Evolutionary conservation across 805 yeast genomes (phyloP), one percentile per base, ranked within the genome.

Genomic region (Ogataea methylovora): DNA sequence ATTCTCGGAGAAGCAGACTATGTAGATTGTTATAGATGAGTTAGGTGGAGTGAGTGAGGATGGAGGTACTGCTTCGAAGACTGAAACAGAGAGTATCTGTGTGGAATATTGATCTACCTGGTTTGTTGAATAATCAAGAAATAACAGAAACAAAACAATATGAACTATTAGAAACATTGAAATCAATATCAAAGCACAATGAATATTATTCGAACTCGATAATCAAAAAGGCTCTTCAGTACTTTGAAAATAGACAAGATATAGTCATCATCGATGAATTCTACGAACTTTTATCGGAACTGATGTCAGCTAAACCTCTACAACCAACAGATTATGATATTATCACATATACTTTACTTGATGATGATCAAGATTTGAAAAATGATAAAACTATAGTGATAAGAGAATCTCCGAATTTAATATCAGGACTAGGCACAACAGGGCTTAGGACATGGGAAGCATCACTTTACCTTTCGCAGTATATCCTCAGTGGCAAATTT

Each of bases 371-470:
- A 23, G 15, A 5, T 20, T 13, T 4, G 24, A 32, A 19, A 20
- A 16, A 33, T 2, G 48, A 48, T 16, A 24, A 32, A 13, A 10
- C 28, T 0, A 49, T 69, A 2, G 43, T 45, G 6, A 70, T 81
- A 3, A 58, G 57, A 38, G 92, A 83, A 46, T 66, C 74, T 0
- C 90, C 88, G 0, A 63, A 68, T 35, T 41, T 82, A 34, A 72
- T 83, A 11, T 71, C 84, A 24, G 85, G 84, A 1, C 51, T 60
- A n/a, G 94, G 94, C 5, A 80, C 94, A 1, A 90, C 97, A 0
- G 97, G 97, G 0, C 58, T 76, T 35, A 63, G 97, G 27, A 90
- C 97, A 1, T 88, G 97, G 97, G 96, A 86, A 50, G 97, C 95
- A 3, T 82, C 95, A 0, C 44, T 84, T 6, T 84, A 65, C 34